These are phyloP conservation scores for Phytopythium kandeliae DNA, from an alignment of 352 stramenopile genomes.

Conservation along the genomic window DNA sequence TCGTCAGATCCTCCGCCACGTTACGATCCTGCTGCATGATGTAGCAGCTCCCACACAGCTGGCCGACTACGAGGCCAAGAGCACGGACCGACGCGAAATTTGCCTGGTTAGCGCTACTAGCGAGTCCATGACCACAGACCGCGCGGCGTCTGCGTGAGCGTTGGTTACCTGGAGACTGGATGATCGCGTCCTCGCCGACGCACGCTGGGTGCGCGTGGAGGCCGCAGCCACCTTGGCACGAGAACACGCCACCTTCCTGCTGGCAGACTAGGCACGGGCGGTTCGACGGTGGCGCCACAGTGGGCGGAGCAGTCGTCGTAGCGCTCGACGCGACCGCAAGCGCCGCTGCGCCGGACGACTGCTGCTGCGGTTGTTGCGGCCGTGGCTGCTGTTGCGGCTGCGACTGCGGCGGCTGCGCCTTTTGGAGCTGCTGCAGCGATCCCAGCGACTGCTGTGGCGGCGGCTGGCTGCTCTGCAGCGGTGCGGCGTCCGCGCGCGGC, in stretches of 20 bases:
- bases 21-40: constrained; percentile 64
- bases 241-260: constrained; percentile 43
- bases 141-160: not conserved
- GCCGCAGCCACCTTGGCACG: constrained; percentile 52
- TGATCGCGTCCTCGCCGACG: constrained; percentile 57
- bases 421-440: too few species aligned
- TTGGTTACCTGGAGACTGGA: constrained; percentile 33
- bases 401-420: too few species aligned
- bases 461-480: not conserved
- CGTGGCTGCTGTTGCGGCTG: too few species aligned
- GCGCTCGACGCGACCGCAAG: not conserved
- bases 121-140: not conserved
- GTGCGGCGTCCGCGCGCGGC: not conserved
- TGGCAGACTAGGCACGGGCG: constrained; percentile 39
- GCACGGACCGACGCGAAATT: not conserved
- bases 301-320: not conserved
- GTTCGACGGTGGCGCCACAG: constrained; percentile 13
- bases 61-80: constrained; percentile 22
- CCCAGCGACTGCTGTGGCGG: not conserved
- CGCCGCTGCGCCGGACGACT: not conserved
- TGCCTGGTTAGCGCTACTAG: not conserved
- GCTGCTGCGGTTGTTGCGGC: not conserved
- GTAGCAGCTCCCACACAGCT: constrained; percentile 68
- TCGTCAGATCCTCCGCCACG: constrained; percentile 64
- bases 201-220: constrained; percentile 52